Evolutionary conservation across 2,329 filamentous ascomycete species (phyloP).

Genomic region (Nemania sp.): DNA sequence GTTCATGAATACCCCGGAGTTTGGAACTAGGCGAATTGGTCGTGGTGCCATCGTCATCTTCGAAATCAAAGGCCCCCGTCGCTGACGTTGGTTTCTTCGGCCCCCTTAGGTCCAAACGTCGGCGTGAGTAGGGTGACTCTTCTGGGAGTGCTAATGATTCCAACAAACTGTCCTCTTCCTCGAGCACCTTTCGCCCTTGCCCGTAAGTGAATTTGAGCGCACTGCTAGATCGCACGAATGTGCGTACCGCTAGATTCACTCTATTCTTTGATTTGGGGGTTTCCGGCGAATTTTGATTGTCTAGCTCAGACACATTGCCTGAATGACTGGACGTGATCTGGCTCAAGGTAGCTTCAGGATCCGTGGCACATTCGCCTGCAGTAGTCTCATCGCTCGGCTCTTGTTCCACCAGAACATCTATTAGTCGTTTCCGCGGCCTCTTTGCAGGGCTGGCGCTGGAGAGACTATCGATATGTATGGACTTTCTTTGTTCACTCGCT

Average conservation of each 20-base stretch:
- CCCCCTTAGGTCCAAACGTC: constrained; percentile 39
- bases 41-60: constrained; percentile 52
- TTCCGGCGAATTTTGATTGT: constrained; percentile 31
- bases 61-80: constrained; percentile 42
- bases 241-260: constrained; percentile 31
- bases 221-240: constrained; percentile 39
- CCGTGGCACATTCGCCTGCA: constrained; percentile 23
- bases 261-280: constrained; percentile 34
- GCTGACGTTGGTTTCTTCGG: constrained; percentile 33
- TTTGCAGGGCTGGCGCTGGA: constrained; percentile 22
- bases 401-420: constrained; percentile 40
- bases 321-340: constrained; percentile 30
- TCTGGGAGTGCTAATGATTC: constrained; percentile 37
- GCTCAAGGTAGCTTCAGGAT: constrained; percentile 27
- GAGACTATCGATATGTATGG: constrained; percentile 10
- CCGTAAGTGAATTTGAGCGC: constrained; percentile 42
- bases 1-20: constrained; percentile 67
- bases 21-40: constrained; percentile 51
- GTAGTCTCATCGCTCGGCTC: constrained; percentile 29
- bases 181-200: constrained; percentile 38
- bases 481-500: constrained; percentile 20
- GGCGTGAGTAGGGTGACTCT: constrained; percentile 32
- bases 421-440: constrained; percentile 38
- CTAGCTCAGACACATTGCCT: constrained; percentile 29
- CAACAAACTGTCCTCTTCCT: constrained; percentile 41